These are phyloP conservation scores for Wallacemonas rigidus DNA, from an alignment of 208 protist species.

Conservation along the genomic window DNA sequence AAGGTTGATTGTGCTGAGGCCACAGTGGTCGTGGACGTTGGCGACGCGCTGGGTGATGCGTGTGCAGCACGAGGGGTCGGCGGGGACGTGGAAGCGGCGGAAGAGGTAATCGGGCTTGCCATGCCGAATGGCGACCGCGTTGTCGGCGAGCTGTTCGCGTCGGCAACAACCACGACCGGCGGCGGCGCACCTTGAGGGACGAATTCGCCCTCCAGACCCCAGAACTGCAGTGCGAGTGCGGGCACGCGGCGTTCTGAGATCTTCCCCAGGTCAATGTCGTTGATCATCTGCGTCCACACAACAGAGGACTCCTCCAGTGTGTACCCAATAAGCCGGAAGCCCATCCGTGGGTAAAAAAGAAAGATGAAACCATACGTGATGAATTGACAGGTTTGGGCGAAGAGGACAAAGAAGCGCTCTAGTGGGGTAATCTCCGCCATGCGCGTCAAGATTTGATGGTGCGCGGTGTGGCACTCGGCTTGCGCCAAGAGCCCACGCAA, in stretches of 20 bases:
- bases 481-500: slow-evolving; percentile 62
- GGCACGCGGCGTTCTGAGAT: slow-evolving; percentile 51
- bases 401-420: slow-evolving; percentile 53
- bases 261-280: slow-evolving; percentile 80
- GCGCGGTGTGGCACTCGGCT: slow-evolving; percentile 64
- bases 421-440: slow-evolving; percentile 61
- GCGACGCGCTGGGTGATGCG: too few relatives aligned
- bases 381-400: slow-evolving; percentile 56
- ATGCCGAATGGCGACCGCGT: slow-evolving; percentile 2
- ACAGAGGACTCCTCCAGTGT: slow-evolving; percentile 79
- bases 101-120: not conserved
- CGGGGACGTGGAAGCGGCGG: not conserved
- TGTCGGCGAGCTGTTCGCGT: not conserved
- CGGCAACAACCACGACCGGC: slow-evolving; percentile 20
- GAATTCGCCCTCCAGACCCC: slow-evolving; percentile 51
- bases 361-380: slow-evolving; percentile 55
- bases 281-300: slow-evolving; percentile 87
- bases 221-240: slow-evolving; percentile 57
- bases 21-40: too few relatives aligned
- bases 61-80: too few relatives aligned
- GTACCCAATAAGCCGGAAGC: slow-evolving; percentile 75
- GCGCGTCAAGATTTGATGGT: slow-evolving; percentile 57
- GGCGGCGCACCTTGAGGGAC: slow-evolving; percentile 24
- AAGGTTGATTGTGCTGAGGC: not conserved
- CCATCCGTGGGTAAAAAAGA: slow-evolving; percentile 66